phyloP scores from a whole-genome alignment of 2,329 filamentous ascomycete species.

The Trichoderma sp. region DNA sequence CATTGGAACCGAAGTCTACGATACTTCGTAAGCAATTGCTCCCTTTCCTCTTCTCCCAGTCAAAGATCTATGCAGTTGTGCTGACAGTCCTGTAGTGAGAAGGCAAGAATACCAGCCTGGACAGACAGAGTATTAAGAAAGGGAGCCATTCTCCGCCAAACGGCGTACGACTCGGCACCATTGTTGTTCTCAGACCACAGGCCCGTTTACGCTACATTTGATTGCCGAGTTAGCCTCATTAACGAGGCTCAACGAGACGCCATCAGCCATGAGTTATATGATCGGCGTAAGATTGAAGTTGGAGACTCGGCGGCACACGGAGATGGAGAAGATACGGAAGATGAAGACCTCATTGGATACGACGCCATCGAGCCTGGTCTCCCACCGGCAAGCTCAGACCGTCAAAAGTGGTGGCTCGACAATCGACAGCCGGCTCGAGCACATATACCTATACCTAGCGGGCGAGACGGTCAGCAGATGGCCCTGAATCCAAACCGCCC shows the following conservation, averaged over 20 bases:
- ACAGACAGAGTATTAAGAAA: constrained; percentile 90
- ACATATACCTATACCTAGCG: constrained; percentile 60
- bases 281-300: constrained; percentile 63
- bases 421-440: constrained; percentile 74
- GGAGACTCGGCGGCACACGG: constrained; percentile 58
- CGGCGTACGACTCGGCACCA: constrained; percentile 77
- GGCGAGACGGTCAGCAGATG: constrained; percentile 49
- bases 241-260: constrained; percentile 70
- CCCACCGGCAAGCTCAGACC: constrained; percentile 64
- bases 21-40: constrained; percentile 67
- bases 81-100: constrained; percentile 59
- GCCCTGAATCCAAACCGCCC: constrained; percentile 70
- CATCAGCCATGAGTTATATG: constrained; percentile 74
- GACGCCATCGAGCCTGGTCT: constrained; percentile 78
- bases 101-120: constrained; percentile 93
- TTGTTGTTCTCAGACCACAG: constrained; percentile 91
- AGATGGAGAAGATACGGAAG: constrained; percentile 58
- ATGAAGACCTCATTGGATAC: constrained; percentile 79
- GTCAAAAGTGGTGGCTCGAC: constrained; percentile 69
- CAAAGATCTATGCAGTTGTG: not conserved
- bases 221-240: constrained; percentile 76
- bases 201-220: constrained; percentile 89
- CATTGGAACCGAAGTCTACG: constrained; percentile 81
- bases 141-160: constrained; percentile 77
- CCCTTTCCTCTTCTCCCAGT: too few species aligned